Evolutionary conservation across 108 stramenopile genomes (phyloP).

Genomic region (Cyclotella atomus): DNA sequence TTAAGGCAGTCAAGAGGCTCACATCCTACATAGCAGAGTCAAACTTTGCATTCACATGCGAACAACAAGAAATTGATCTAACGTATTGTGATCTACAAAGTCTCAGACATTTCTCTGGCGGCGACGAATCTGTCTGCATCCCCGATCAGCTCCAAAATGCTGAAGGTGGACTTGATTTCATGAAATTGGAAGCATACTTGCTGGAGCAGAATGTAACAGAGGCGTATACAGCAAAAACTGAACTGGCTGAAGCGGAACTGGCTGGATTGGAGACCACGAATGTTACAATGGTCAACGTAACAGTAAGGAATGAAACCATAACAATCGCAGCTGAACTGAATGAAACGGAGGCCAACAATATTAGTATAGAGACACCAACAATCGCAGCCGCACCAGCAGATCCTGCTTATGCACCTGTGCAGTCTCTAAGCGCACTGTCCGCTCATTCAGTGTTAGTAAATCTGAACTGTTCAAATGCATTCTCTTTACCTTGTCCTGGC

Average conservation of each 20-base stretch:
- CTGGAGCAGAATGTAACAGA: background rate
- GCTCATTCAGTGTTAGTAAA: background rate
- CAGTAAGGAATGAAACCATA: background rate
- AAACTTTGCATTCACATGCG: slow-evolving; percentile 22
- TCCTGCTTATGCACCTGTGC: too few relatives aligned
- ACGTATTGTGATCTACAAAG: slow-evolving; percentile 38
- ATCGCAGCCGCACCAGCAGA: too few relatives aligned
- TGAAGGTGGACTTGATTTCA: background rate
- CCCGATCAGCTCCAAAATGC: background rate
- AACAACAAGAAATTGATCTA: slow-evolving; percentile 35
- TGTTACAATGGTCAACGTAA: background rate
- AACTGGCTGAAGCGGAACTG: background rate
- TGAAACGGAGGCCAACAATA: background rate
- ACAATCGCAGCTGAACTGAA: too few relatives aligned
- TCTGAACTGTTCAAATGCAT: slow-evolving; percentile 43
- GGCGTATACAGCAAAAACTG: background rate
- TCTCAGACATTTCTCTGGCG: slow-evolving; percentile 34
- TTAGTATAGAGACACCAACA: too few relatives aligned
- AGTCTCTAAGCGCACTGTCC: background rate
- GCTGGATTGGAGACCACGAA: background rate
- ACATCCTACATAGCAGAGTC: slow-evolving; percentile 18
- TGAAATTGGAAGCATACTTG: background rate
- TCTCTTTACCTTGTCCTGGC: slow-evolving; percentile 30
- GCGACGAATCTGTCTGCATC: slow-evolving; percentile 19
- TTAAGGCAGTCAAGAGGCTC: slow-evolving; percentile 21